Evolutionary conservation across 1,139 yeast genomes (phyloP).

Genomic region (Scheffersomyces illinoinensis): DNA sequence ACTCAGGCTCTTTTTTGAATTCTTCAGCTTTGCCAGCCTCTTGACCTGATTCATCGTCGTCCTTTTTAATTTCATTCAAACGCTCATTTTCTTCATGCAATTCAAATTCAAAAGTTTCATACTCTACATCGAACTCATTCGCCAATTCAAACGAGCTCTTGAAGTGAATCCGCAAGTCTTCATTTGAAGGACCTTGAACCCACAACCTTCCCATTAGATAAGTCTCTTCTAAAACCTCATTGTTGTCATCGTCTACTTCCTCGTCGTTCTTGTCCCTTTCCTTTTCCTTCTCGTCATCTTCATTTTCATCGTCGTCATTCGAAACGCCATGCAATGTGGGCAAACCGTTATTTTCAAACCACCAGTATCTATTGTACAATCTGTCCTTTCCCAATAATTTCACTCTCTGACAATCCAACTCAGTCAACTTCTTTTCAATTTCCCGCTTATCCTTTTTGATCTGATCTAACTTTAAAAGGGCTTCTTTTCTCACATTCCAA

Average conservation of each 20-base stretch:
- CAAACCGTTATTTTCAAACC: conserved; percentile 88
- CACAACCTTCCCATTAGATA: conserved; percentile 86
- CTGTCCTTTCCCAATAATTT: conserved; percentile 81
- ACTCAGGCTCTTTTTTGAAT: conserved; percentile 5
- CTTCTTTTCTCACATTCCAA: conserved; percentile 43
- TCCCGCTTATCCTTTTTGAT: conserved; percentile 47
- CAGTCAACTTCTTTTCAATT: conserved; percentile 59
- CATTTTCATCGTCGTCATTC: conserved; percentile 36
- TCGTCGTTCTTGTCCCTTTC: conserved; percentile 34
- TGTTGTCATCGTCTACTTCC: conserved; percentile 39
- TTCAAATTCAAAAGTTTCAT: conserved; percentile 8
- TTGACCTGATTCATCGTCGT: conserved; percentile 11
- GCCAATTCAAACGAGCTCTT: conserved; percentile 33
- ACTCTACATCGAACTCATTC: conserved; percentile 8
- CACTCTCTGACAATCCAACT: conserved; percentile 77
- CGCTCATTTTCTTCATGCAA: not conserved
- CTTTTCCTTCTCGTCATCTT: conserved; percentile 29
- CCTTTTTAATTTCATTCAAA: conserved; percentile 5
- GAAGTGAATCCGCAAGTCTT: conserved; percentile 53
- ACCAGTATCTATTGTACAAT: conserved; percentile 86
- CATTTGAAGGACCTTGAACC: conserved; percentile 88
- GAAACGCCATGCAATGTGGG: conserved; percentile 54
- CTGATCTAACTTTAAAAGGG: conserved; percentile 41
- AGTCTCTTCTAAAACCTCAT: conserved; percentile 53
- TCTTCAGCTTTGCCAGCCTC: conserved; percentile 10